Evolutionary conservation across 139 green algal genomes (phyloP).

Genomic region (Bryopsis sp.): DNA sequence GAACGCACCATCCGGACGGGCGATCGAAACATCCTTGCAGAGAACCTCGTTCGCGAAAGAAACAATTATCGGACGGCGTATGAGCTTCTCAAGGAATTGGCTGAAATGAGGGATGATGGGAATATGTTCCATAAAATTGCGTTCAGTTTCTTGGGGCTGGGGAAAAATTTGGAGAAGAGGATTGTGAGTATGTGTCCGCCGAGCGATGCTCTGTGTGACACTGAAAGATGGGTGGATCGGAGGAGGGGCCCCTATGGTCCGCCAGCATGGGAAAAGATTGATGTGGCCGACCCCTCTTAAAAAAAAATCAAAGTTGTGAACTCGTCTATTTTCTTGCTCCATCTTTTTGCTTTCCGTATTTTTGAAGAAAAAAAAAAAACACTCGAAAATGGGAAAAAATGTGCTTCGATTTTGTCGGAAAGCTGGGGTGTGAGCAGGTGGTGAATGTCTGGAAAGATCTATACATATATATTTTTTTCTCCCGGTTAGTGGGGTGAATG

Average conservation of each 20-base stretch:
- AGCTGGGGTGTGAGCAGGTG: too few species aligned
- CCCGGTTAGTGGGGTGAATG: too few species aligned
- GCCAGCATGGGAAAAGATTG: not conserved
- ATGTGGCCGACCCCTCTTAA: too few species aligned
- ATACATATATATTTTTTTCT: too few species aligned
- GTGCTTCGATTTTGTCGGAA: too few species aligned
- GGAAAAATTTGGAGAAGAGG: not conserved
- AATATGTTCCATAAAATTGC: slow-evolving; percentile 4
- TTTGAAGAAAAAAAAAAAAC: too few species aligned
- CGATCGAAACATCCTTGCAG: not conserved
- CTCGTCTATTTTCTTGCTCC: too few species aligned
- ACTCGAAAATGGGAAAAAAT: too few species aligned
- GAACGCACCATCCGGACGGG: not conserved
- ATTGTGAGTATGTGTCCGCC: not conserved
- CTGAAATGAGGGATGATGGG: not conserved
- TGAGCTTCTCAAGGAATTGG: not conserved
- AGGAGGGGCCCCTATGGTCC: not conserved
- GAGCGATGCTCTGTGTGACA: not conserved
- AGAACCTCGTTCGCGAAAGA: not conserved
- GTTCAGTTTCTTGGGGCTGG: not conserved
- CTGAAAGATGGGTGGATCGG: not conserved
- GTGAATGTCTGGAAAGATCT: too few species aligned
- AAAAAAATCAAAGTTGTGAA: too few species aligned
- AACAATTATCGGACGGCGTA: not conserved
- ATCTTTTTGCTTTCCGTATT: too few species aligned